Evolutionary conservation across 192 early-diverging fungal genomes (phyloP).

Genomic region (Phycomyces nitens): DNA sequence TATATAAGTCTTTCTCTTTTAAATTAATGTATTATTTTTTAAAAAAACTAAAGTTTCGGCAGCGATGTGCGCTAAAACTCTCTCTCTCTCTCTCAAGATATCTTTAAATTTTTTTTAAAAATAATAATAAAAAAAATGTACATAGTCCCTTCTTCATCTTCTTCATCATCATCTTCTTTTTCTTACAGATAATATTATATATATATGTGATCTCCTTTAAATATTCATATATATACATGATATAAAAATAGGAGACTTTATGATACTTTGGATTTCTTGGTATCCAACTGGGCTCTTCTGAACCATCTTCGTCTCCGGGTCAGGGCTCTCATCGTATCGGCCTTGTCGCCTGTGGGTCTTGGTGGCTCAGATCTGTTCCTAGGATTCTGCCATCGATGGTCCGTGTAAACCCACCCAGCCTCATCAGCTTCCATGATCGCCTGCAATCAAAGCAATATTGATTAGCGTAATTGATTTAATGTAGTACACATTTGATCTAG

Average conservation of each 20-base stretch:
- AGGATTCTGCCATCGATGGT: conserved; percentile 36
- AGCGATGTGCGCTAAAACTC: no score
- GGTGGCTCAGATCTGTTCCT: conserved; percentile 6
- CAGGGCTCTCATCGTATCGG: conserved; percentile 2
- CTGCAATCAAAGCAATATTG: conserved; percentile 11
- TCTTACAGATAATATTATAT: not conserved
- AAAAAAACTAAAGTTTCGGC: no score
- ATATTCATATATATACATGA: no score
- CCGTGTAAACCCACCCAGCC: conserved; percentile 39
- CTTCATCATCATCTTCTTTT: no score
- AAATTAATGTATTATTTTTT: no score
- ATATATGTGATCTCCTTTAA: no score
- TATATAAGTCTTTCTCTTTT: no score
- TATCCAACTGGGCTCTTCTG: conserved; percentile 1
- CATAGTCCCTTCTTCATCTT: not conserved
- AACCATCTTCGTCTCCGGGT: conserved; percentile 23
- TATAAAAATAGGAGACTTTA: no score
- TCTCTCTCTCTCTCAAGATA: no score
- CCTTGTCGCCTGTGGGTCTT: not conserved
- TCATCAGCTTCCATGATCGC: conserved; percentile 32
- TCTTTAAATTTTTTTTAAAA: no score
- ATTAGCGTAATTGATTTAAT: not conserved
- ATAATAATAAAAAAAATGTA: no score
- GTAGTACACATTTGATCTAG: not conserved
- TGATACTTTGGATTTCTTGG: no score